phyloP scores from a whole-genome alignment of 257 asterid species.

The Sherardia arvensis region DNA sequence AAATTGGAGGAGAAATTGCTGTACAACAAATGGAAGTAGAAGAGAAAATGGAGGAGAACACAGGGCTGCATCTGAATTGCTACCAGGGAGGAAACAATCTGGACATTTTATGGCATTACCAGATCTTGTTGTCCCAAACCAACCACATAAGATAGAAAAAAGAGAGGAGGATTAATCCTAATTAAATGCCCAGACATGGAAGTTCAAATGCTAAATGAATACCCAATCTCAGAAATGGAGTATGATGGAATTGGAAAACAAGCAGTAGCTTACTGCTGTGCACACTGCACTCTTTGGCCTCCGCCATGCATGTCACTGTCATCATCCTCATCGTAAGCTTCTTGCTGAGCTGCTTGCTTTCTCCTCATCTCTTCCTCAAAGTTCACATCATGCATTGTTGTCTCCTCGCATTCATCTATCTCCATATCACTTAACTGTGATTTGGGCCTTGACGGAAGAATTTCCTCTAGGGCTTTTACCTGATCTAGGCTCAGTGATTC shows the following conservation, averaged over 20 bases:
- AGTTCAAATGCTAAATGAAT: too few species aligned
- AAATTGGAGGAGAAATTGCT: too few species aligned
- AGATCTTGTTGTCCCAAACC: too few species aligned
- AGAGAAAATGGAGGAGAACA: too few species aligned
- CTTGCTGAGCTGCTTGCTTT: slow-evolving; percentile 44
- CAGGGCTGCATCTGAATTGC: too few species aligned
- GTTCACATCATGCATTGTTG: slow-evolving; percentile 55
- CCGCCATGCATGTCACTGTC: slow-evolving; percentile 48
- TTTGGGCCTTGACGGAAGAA: slow-evolving; percentile 39
- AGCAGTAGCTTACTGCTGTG: slow-evolving; percentile 45
- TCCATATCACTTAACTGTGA: slow-evolving; percentile 57
- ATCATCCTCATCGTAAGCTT: slow-evolving; percentile 64
- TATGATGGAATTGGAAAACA: neutral
- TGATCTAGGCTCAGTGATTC: slow-evolving; percentile 40
- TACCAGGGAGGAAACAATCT: too few species aligned
- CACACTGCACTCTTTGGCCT: slow-evolving; percentile 69
- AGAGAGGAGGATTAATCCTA: too few species aligned
- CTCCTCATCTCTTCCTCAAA: slow-evolving; percentile 69
- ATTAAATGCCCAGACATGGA: too few species aligned
- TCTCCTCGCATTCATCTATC: slow-evolving; percentile 70
- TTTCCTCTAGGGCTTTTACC: slow-evolving; percentile 28
- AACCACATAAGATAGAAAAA: too few species aligned
- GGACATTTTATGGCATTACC: too few species aligned
- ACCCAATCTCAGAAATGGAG: too few species aligned
- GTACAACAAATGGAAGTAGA: too few species aligned